Percentiles rank a stretch among this genome's conserved stretches.
phyloP scores from a whole-genome alignment of 345 rosid genomes.

The Dipteronia dyeriana region DNA sequence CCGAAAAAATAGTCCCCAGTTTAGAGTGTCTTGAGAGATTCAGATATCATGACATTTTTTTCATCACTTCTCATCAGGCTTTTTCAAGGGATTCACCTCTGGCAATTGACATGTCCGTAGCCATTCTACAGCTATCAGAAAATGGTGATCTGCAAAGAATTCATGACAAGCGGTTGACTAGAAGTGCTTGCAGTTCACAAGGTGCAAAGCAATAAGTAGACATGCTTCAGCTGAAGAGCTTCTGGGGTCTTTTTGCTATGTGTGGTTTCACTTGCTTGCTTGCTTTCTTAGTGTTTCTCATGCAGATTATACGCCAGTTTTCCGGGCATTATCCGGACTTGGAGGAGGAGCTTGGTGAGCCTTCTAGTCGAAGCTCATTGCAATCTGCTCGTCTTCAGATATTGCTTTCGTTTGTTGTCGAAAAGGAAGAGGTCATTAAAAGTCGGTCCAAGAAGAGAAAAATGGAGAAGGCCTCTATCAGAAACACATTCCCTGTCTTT shows the following conservation, averaged over 20 bases:
- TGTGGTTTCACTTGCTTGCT: slow-evolving; percentile 8
- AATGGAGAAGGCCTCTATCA: background rate
- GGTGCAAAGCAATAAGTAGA: background rate
- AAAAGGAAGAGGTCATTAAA: slow-evolving; percentile 14
- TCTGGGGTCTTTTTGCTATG: slow-evolving; percentile 25
- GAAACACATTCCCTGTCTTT: background rate
- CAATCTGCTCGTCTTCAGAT: background rate
- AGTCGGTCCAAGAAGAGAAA: slow-evolving; percentile 10
- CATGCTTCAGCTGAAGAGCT: slow-evolving; percentile 22
- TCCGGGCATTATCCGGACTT: background rate
- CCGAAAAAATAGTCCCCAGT: too few species aligned
- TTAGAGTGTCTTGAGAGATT: too few species aligned
- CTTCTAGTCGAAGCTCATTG: slow-evolving; percentile 5
- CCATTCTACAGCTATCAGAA: slow-evolving; percentile 27
- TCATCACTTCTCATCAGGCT: slow-evolving; percentile 14
- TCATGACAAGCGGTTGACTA: slow-evolving; percentile 25
- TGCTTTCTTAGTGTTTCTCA: slow-evolving; percentile 14
- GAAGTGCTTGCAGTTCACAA: slow-evolving; percentile 3
- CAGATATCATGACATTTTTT: background rate
- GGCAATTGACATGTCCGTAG: slow-evolving; percentile 25
- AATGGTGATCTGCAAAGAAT: slow-evolving; percentile 28
- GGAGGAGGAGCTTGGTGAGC: background rate
- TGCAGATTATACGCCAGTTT: slow-evolving; percentile 1
- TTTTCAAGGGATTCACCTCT: slow-evolving; percentile 25
- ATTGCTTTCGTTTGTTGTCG: slow-evolving; percentile 19